Conservation (phyloP, 768 basidiomycete species). For the Lactarius sp. region DNA sequence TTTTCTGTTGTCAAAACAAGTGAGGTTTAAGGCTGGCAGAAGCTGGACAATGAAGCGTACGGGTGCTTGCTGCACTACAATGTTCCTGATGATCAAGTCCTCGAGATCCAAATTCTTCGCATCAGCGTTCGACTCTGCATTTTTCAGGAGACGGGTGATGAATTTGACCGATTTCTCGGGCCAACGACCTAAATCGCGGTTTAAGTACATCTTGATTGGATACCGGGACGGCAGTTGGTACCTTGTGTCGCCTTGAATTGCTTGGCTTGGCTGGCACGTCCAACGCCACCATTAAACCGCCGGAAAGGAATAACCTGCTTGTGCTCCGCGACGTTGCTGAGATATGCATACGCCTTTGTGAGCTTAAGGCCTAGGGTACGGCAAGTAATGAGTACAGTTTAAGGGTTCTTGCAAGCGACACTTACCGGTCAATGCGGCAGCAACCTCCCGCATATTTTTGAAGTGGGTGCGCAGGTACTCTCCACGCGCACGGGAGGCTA, state of each 20-base stretch:
- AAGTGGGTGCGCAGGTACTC: constrained; percentile 99
- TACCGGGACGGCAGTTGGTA: constrained; percentile 36
- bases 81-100: constrained; percentile 92
- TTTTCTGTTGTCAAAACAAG: constrained; percentile 59
- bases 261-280: constrained; percentile 91
- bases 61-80: constrained; percentile 97
- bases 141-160: constrained; percentile 92
- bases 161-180: constrained; percentile 98
- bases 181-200: constrained; percentile 81
- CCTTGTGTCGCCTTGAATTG: constrained; percentile 97
- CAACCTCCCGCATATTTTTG: constrained; percentile 99
- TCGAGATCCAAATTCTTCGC: constrained; percentile 94
- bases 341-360: constrained; percentile 92
- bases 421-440: constrained; percentile 85
- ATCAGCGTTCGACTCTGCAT: constrained; percentile 98
- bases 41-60: constrained; percentile 43
- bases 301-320: constrained; percentile 97
- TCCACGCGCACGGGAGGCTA: constrained; percentile 88
- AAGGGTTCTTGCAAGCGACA: not conserved
- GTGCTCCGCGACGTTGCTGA: constrained; percentile 92
- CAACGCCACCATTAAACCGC: constrained; percentile 91
- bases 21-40: not conserved
- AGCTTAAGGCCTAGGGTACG: constrained; percentile 73
- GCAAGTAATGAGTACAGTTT: constrained; percentile 4
- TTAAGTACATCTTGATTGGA: not conserved